These are phyloP conservation scores for Paratinospora sagittata DNA, from an alignment of 164 flowering plant species.

Conservation along the genomic window DNA sequence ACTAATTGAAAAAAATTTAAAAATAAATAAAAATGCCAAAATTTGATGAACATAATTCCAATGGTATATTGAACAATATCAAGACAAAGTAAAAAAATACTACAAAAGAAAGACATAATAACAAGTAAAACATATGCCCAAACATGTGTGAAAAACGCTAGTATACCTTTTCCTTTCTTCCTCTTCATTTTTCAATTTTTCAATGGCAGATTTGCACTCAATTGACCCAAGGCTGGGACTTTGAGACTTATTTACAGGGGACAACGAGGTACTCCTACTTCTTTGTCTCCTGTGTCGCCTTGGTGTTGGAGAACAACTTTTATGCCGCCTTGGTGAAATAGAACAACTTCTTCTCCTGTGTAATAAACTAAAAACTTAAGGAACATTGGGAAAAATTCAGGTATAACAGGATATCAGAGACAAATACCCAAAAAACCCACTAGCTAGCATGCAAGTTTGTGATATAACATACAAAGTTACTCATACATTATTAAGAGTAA, in stretches of 20 bases:
- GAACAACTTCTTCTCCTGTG: constrained; percentile 80
- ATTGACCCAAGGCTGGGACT: constrained; percentile 54
- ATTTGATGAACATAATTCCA: neutral
- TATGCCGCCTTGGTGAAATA: constrained; percentile 52
- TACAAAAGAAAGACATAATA: neutral
- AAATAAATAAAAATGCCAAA: too few relatives aligned
- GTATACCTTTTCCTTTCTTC: constrained; percentile 87
- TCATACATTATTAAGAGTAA: constrained; percentile 61
- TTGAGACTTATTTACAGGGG: constrained; percentile 56
- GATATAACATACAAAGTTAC: constrained; percentile 54
- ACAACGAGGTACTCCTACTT: constrained; percentile 61
- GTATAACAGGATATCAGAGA: neutral
- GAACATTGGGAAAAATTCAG: neutral
- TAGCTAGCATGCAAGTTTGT: constrained; percentile 21
- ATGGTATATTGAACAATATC: neutral
- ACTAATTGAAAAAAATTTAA: too few relatives aligned
- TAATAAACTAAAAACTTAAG: constrained; percentile 12
- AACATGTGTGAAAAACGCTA: neutral
- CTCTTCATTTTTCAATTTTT: constrained; percentile 66
- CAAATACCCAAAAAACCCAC: constrained; percentile 20
- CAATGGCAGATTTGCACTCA: constrained; percentile 51
- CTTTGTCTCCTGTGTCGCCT: constrained; percentile 60
- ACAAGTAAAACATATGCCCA: neutral
- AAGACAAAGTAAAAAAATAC: neutral
- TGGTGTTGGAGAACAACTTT: constrained; percentile 73